phyloP scores from a whole-genome alignment of 495 filamentous ascomycete species.

The Cercophora sp. region DNA sequence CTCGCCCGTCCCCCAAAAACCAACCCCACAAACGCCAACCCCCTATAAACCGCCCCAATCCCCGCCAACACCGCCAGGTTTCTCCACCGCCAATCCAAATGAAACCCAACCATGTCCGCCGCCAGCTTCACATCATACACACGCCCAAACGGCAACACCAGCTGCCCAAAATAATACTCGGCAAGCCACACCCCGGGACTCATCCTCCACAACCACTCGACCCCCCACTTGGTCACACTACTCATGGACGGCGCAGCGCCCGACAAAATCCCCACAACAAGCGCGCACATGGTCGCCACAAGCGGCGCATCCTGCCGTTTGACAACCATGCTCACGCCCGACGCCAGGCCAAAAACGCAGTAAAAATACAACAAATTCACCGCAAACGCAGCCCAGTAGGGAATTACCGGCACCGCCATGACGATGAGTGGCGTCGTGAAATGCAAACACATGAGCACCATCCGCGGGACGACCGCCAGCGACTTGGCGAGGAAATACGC shows the following conservation, averaged over 20 bases:
- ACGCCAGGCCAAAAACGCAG: conserved; percentile 55
- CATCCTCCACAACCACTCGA: conserved; percentile 53
- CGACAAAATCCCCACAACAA: conserved; percentile 47
- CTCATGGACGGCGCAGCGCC: conserved; percentile 48
- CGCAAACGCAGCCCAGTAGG: conserved; percentile 38
- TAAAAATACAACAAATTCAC: conserved; percentile 55
- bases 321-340: conserved; percentile 45
- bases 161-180: conserved; percentile 50
- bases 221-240: conserved; percentile 47
- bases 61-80: conserved; percentile 37
- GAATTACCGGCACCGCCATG: conserved; percentile 46
- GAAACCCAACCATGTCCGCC: conserved; percentile 33
- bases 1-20: too few relatives aligned
- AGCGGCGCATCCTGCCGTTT: conserved; percentile 47
- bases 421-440: conserved; percentile 51
- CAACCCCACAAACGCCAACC: conserved; percentile 41
- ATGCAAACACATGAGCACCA: conserved; percentile 50
- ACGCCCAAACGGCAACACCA: conserved; percentile 43
- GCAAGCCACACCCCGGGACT: conserved; percentile 55
- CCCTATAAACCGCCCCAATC: conserved; percentile 38
- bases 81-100: conserved; percentile 31
- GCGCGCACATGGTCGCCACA: conserved; percentile 42
- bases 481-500: conserved; percentile 58
- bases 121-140: conserved; percentile 43
- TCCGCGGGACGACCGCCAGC: conserved; percentile 43